Percentiles rank a stretch among this genome's conserved stretches.
Conservation (phyloP, 768 basidiomycete genomes). For the Asterophora parasitica region DNA sequence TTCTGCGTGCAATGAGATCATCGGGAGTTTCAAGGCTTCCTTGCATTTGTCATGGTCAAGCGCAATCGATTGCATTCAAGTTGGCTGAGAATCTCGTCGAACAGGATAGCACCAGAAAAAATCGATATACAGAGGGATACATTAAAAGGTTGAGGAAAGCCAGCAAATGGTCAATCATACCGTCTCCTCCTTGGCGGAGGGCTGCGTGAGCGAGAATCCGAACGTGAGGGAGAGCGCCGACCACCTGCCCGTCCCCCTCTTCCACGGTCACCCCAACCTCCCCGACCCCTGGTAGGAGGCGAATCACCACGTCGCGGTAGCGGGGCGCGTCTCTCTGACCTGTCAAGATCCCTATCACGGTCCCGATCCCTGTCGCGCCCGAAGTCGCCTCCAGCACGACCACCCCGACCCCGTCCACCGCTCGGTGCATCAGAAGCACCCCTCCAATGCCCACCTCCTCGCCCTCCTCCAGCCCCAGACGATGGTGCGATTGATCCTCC, state of each 20-base stretch:
- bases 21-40: too few species aligned
- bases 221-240: constrained; percentile 33
- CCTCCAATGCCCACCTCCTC: constrained; percentile 72
- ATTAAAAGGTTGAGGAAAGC: background rate
- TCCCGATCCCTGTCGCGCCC: constrained; percentile 29
- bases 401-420: constrained; percentile 35
- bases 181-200: constrained; percentile 39
- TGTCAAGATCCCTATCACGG: constrained; percentile 27
- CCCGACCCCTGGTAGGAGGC: constrained; percentile 35
- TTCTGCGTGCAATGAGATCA: too few species aligned
- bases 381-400: constrained; percentile 31
- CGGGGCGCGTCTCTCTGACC: constrained; percentile 40
- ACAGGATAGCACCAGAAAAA: too few species aligned
- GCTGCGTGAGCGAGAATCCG: constrained; percentile 35
- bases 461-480: constrained; percentile 30
- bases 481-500: constrained; percentile 32
- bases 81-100: too few species aligned
- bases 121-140: too few species aligned
- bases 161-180: constrained; percentile 21
- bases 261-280: constrained; percentile 30
- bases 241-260: constrained; percentile 22
- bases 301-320: constrained; percentile 44
- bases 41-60: too few species aligned
- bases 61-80: too few species aligned
- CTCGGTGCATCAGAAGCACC: constrained; percentile 53